phyloP scores from a whole-genome alignment of 2,329 filamentous ascomycete genomes.

The Achaetomium macrosporum region DNA sequence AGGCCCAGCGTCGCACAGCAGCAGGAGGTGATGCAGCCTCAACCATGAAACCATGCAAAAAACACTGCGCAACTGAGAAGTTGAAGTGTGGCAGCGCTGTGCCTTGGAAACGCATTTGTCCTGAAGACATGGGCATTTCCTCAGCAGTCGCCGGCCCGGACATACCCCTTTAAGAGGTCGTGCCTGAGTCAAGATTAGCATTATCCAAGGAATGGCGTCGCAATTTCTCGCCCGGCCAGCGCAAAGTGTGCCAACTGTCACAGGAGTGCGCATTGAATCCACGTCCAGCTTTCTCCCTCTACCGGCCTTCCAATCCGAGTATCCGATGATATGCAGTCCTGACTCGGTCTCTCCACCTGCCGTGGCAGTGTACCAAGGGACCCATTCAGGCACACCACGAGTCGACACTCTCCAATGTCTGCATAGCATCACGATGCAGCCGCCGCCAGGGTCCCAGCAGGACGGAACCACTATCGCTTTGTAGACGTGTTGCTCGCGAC shows the following conservation, averaged over 20 bases:
- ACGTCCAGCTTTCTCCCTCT: not conserved
- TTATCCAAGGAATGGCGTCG: too few relatives aligned
- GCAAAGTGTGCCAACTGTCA: not conserved
- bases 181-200: too few relatives aligned
- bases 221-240: too few relatives aligned
- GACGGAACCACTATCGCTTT: constrained; percentile 15
- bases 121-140: not conserved
- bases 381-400: too few relatives aligned
- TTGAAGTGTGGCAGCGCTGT: not conserved
- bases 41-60: not conserved
- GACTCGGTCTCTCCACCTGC: not conserved
- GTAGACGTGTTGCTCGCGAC: not conserved
- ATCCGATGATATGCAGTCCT: not conserved
- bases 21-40: constrained; percentile 4
- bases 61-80: not conserved
- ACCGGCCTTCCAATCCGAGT: constrained; percentile 9
- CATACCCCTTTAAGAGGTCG: too few relatives aligned
- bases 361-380: not conserved
- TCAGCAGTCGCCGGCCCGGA: too few relatives aligned
- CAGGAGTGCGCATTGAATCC: constrained; percentile 3
- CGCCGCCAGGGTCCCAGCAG: constrained; percentile 12
- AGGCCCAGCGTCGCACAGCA: too few relatives aligned
- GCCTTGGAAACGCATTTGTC: not conserved
- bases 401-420: not conserved
- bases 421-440: constrained; percentile 3